phyloP scores from a whole-genome alignment of 2,329 filamentous ascomycete genomes.

The Fusarium equiseti region DNA sequence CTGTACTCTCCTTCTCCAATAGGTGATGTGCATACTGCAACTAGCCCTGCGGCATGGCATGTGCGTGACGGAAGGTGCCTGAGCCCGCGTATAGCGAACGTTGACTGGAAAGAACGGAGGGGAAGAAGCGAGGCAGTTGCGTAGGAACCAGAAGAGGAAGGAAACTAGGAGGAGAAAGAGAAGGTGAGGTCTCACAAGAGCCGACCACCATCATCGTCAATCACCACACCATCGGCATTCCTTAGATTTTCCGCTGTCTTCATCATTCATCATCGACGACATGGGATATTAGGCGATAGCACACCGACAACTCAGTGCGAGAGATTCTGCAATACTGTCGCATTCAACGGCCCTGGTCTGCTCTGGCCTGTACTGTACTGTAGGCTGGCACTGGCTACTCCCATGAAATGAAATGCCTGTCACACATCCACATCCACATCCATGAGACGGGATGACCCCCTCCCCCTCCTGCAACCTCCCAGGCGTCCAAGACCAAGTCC shows the following conservation, averaged over 20 bases:
- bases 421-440: constrained; percentile 34
- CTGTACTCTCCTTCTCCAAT: constrained; percentile 28
- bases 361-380: constrained; percentile 1
- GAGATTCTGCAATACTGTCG: constrained; percentile 28
- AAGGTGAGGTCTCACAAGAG: constrained; percentile 31
- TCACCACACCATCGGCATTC: background rate
- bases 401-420: constrained; percentile 33
- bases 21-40: constrained; percentile 42
- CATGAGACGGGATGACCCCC: constrained; percentile 41
- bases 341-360: constrained; percentile 5
- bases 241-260: constrained; percentile 4
- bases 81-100: constrained; percentile 37
- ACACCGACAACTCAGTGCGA: constrained; percentile 30
- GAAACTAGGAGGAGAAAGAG: constrained; percentile 22
- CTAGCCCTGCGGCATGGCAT: constrained; percentile 38
- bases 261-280: constrained; percentile 13
- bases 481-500: constrained; percentile 21
- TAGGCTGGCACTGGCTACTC: background rate
- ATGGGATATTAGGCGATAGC: background rate
- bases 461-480: constrained; percentile 39
- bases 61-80: constrained; percentile 35
- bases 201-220: constrained; percentile 6
- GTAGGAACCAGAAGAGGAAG: constrained; percentile 37
- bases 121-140: constrained; percentile 28
- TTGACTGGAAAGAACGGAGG: constrained; percentile 38